Base-by-base conservation (phyloP, 345 rosid genomes). In the Ailanthus altissimus region DNA sequence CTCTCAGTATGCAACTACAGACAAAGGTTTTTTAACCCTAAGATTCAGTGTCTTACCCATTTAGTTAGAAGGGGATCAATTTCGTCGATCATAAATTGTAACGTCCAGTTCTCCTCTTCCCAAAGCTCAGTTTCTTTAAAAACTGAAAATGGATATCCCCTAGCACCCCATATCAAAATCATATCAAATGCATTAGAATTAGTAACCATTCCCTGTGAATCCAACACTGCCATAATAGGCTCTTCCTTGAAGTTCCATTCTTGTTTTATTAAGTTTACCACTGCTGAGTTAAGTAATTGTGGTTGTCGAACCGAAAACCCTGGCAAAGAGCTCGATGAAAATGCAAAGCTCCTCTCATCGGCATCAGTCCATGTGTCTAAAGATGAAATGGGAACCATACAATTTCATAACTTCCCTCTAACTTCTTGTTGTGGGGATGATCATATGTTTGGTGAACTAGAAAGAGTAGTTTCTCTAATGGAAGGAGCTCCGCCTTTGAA, bases 121-220 rank as follows among this genome's bases (percentile, higher is more conserved):
- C 96, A 94, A 23, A 94, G 93, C 74, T 86, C 83, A 67, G 69
- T 76, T 84, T 94, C 94, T 79, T 86, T 86, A 5, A 86, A 68
- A 79, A 80, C 67, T 54, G 98, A 89, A 78, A 92, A 94, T 26
- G 97, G 98, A 62, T 84, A 90, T 51, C 97, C 94, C 61, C 67
- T 73, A 58, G 85, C 81, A 78, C 97, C 97, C 98, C 98, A 92
- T 21, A 91, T 86, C 69, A 85, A 54, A 60, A 89, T 79, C 94
- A 91, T 91, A 78, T 94, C 91, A 66, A 92, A 78, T 26, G 94
- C 94, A 72, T 91, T 90, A 68, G 70, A 74, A 79, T 92, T 88
- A 57, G 83, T 85, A 25, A 89, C 70, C 73, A 25, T 78, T 62
- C 97, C 98, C 13, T 81, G 67, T 6, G 86, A 23, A 82, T 91